These are phyloP conservation scores for Monosporascus ibericus DNA, from an alignment of 2,329 filamentous ascomycete genomes.

Conservation along the genomic window DNA sequence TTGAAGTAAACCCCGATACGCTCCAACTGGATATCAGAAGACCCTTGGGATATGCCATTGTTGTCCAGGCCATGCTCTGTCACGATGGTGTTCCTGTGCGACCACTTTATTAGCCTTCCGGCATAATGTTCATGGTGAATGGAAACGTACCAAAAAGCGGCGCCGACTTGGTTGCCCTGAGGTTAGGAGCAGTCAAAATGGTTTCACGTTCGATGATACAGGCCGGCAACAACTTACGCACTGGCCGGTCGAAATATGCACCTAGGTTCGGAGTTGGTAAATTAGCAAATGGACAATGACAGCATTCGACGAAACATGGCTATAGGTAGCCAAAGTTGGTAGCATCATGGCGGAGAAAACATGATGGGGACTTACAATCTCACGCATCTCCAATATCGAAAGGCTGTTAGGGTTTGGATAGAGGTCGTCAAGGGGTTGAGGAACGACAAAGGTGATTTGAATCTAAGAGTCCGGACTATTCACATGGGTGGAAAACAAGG, in stretches of 20 bases:
- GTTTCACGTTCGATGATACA: too few species aligned
- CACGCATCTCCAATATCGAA: slow-evolving; percentile 57
- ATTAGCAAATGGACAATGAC: too few species aligned
- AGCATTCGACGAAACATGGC: too few species aligned
- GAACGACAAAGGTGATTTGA: slow-evolving; percentile 14
- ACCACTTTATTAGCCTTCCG: too few species aligned
- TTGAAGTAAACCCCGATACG: slow-evolving; percentile 99
- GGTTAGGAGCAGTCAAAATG: too few species aligned
- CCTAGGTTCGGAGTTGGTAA: slow-evolving; percentile 48
- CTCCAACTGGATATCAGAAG: slow-evolving; percentile 98
- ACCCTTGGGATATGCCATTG: slow-evolving; percentile 96
- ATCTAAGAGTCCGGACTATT: neutral
- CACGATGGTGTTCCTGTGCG: slow-evolving; percentile 68
- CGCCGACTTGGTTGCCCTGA: slow-evolving; percentile 97
- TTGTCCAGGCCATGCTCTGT: slow-evolving; percentile 95
- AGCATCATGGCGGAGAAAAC: slow-evolving; percentile 12
- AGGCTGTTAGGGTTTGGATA: slow-evolving; percentile 9
- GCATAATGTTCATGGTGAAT: too few species aligned
- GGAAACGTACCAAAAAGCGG: slow-evolving; percentile 82
- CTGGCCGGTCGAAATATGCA: slow-evolving; percentile 99
- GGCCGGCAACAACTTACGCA: slow-evolving; percentile 40
- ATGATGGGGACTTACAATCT: slow-evolving; percentile 54
- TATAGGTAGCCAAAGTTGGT: too few species aligned
- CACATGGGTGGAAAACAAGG: too few species aligned
- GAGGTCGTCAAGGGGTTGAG: slow-evolving; percentile 15